Evolutionary conservation across 192 early-diverging fungal species (phyloP).

Genomic region (Rhizophagus clarus): DNA sequence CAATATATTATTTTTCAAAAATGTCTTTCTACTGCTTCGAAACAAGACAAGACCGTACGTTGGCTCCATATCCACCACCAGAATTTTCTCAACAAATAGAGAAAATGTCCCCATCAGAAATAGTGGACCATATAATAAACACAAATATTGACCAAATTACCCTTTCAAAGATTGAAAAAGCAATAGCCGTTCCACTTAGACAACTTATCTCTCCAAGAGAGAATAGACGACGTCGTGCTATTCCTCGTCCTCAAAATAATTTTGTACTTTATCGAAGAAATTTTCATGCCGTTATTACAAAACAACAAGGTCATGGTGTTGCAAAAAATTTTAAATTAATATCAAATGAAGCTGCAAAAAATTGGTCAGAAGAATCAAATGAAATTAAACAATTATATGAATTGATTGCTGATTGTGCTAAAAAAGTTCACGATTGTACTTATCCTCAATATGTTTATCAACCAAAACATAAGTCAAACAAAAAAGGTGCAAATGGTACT

Average conservation of each 20-base stretch:
- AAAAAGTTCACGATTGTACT: slow-evolving; percentile 23
- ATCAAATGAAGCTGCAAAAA: slow-evolving; percentile 14
- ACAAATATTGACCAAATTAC: slow-evolving; percentile 6
- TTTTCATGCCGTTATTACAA: slow-evolving; percentile 19
- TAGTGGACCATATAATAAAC: slow-evolving; percentile 12
- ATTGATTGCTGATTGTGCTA: slow-evolving; percentile 23
- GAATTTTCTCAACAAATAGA: slow-evolving; percentile 10
- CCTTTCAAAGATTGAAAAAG: slow-evolving; percentile 2
- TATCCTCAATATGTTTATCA: slow-evolving; percentile 26
- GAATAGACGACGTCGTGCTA: slow-evolving; percentile 1
- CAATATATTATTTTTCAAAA: neutral
- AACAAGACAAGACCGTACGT: slow-evolving; percentile 10
- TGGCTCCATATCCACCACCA: slow-evolving; percentile 12
- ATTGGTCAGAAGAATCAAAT: slow-evolving; percentile 24
- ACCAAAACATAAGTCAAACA: slow-evolving; percentile 14
- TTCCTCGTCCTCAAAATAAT: slow-evolving; percentile 20
- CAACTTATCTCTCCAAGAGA: slow-evolving; percentile 22
- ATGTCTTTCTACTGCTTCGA: slow-evolving; percentile 18
- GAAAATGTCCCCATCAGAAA: slow-evolving; percentile 3
- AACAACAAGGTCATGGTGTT: slow-evolving; percentile 20
- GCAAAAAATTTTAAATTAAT: slow-evolving; percentile 25
- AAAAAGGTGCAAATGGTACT: slow-evolving; percentile 10
- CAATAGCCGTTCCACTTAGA: slow-evolving; percentile 3
- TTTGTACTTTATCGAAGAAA: slow-evolving; percentile 22
- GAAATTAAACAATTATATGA: slow-evolving; percentile 21